Conservation (phyloP, 805 yeast species). For the Metschnikowia gelsemii region DNA sequence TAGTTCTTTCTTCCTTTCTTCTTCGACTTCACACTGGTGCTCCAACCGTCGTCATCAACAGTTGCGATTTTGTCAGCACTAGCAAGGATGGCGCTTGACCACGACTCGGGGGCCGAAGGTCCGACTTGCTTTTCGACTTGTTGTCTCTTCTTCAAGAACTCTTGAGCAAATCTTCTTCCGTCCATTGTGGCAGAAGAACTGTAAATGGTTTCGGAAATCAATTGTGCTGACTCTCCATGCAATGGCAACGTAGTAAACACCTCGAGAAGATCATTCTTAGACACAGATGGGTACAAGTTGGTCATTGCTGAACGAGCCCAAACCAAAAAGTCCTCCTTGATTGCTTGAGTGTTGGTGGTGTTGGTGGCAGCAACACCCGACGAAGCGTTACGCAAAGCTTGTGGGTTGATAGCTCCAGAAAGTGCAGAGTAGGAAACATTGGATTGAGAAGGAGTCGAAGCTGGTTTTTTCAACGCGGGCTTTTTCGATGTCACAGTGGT, state of each 20-base stretch:
- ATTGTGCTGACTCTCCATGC: slow-evolving; percentile 71
- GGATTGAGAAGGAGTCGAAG: slow-evolving; percentile 16
- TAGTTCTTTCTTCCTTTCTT: slow-evolving; percentile 37
- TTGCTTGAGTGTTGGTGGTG: slow-evolving; percentile 23
- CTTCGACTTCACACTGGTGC: slow-evolving; percentile 40
- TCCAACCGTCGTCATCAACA: slow-evolving; percentile 49
- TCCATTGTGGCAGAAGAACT: slow-evolving; percentile 88
- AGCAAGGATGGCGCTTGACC: slow-evolving; percentile 68
- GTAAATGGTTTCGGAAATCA: slow-evolving; percentile 89
- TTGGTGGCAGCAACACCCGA: slow-evolving; percentile 28
- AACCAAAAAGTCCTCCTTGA: slow-evolving; percentile 57
- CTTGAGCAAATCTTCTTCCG: slow-evolving; percentile 91
- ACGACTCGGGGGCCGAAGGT: slow-evolving; percentile 48
- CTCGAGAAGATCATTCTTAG: slow-evolving; percentile 73
- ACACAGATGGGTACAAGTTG: slow-evolving; percentile 70
- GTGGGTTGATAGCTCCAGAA: slow-evolving; percentile 33
- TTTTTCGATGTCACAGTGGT: slow-evolving; percentile 41
- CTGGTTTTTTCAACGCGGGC: slow-evolving; percentile 26
- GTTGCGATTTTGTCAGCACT: slow-evolving; percentile 38
- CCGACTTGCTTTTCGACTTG: slow-evolving; percentile 60
- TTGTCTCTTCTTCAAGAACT: slow-evolving; percentile 76
- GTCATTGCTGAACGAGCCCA: slow-evolving; percentile 73
- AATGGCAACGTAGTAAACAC: slow-evolving; percentile 79
- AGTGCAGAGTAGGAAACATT: slow-evolving; percentile 18
- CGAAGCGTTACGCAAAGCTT: slow-evolving; percentile 37